These are phyloP conservation scores for Xylariaceae sp. DNA, from an alignment of 2,329 filamentous ascomycete species.

Conservation along the genomic window DNA sequence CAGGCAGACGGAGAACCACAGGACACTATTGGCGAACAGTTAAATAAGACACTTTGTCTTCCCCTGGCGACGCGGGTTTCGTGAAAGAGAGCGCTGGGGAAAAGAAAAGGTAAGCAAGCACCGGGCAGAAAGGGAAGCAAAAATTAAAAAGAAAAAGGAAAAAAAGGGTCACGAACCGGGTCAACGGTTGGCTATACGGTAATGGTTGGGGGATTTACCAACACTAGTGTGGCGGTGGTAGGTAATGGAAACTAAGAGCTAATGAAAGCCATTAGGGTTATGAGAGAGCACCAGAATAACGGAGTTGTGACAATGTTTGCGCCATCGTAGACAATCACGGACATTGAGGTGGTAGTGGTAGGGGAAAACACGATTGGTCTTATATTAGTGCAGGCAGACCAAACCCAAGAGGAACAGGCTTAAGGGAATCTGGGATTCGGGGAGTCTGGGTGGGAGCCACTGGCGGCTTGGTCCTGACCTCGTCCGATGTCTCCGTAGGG, in stretches of 20 bases:
- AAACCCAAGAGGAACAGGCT: background rate
- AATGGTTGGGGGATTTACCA: background rate
- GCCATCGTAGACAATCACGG: slow-evolving; percentile 9
- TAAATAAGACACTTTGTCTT: slow-evolving; percentile 13
- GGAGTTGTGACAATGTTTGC: slow-evolving; percentile 7
- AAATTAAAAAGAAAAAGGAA: background rate
- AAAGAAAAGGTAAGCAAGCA: background rate
- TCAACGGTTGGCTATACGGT: slow-evolving; percentile 4
- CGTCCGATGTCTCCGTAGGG: slow-evolving; percentile 9
- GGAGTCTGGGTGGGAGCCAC: background rate
- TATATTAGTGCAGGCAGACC: slow-evolving; percentile 4
- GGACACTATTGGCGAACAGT: slow-evolving; percentile 17
- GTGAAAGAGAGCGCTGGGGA: slow-evolving; percentile 1
- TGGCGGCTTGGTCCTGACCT: slow-evolving; percentile 1
- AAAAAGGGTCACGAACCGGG: background rate
- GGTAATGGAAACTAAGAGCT: background rate
- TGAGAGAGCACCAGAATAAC: slow-evolving; percentile 7
- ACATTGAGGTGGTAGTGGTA: slow-evolving; percentile 5
- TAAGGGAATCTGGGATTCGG: background rate
- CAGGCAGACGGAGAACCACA: slow-evolving; percentile 12
- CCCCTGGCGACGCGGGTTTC: slow-evolving; percentile 4
- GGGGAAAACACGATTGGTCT: slow-evolving; percentile 10
- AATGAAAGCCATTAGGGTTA: background rate
- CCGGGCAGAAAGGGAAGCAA: background rate
- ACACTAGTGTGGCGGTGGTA: background rate